Evolutionary conservation across 352 stramenopile species (phyloP), one percentile per base, ranked within the genome.

Genomic region (Paralagenidium karlingii): DNA sequence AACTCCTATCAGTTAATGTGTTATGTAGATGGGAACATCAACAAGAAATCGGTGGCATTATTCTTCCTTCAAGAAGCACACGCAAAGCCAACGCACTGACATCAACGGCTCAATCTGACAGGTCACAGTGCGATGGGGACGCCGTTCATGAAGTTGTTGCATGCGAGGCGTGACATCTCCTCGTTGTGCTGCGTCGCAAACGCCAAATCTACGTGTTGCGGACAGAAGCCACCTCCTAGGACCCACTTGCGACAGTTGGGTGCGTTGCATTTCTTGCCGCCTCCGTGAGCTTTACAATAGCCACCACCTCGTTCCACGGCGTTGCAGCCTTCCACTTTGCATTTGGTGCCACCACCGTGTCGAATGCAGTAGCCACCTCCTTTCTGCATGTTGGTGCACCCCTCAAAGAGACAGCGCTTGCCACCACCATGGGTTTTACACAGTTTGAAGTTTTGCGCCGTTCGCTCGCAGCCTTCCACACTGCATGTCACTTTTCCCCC

Each of bases 311-410:
- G 75, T 40, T 92, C 73, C 4, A 86, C 68, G 0, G 68, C 68
- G 9, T 28, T 47, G 40, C 78, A 92, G 7, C 66, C 66, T 15
- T 82, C 61, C 22, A 68, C 51, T 24, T 65, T 63, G 49, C 79
- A 92, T 44, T 80, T 79, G 10, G 71, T 84, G 3, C 76, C 75
- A 2, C 79, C 79, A 2, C 78, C 78, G 32, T 92, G 78, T 36
- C 75, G 75, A 49, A 89, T 89, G 41, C 78, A 92, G 24, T 76
- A 71, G 3, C 78, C 78, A 27, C 75, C 74, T n/a, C 71, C 76
- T 51, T 89, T 87, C 34, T 86, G 66, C 66, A 81, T 86, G 51
- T 89, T 92, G 2, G 54, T 65, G 30, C 78, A 92, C 20, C 78
- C 78, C 13, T 86, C 75, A 22, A 68, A 45, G 34, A 70, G 51